A percentile compares a stretch with the other conserved stretches of the same genome.
phyloP scores from a whole-genome alignment of 2,329 filamentous ascomycete species.

The Volutella citrinella region DNA sequence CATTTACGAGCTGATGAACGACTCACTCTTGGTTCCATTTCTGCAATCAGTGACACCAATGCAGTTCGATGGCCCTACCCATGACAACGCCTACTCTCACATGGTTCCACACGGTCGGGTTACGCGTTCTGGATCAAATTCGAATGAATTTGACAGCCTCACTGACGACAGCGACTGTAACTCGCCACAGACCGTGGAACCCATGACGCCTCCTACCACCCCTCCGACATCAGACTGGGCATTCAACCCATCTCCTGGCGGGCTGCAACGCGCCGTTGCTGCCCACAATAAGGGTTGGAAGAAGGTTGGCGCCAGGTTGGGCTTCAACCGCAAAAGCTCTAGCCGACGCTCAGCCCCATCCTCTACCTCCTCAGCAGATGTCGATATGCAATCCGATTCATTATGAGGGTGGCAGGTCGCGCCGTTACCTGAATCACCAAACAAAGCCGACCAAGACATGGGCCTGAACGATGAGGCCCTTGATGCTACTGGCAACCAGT shows the following conservation, averaged over 20 bases:
- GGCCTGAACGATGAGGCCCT: slow-evolving; percentile 11
- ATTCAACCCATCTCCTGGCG: slow-evolving; percentile 50
- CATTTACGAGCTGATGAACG: slow-evolving; percentile 95
- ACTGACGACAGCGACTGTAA: slow-evolving; percentile 65
- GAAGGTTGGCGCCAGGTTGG: slow-evolving; percentile 60
- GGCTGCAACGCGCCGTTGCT: slow-evolving; percentile 51
- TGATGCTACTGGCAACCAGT: too few relatives aligned
- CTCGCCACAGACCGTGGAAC: slow-evolving; percentile 55
- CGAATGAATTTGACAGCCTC: slow-evolving; percentile 48
- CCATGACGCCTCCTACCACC: slow-evolving; percentile 72
- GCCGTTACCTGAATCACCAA: slow-evolving; percentile 42
- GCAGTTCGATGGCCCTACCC: slow-evolving; percentile 32
- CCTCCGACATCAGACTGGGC: slow-evolving; percentile 61
- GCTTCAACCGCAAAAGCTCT: slow-evolving; percentile 52
- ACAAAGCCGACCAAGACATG: slow-evolving; percentile 19
- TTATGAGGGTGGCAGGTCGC: slow-evolving; percentile 60
- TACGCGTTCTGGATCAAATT: too few relatives aligned
- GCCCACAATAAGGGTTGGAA: slow-evolving; percentile 61
- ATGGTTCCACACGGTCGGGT: slow-evolving; percentile 31
- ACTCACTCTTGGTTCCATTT: slow-evolving; percentile 90
- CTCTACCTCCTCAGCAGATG: slow-evolving; percentile 41
- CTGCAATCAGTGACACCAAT: slow-evolving; percentile 61
- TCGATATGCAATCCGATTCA: slow-evolving; percentile 38
- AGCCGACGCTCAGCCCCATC: slow-evolving; percentile 42
- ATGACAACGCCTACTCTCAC: slow-evolving; percentile 42